These are phyloP conservation scores for Pholiota molesta DNA, from an alignment of 768 basidiomycete species.

Conservation along the genomic window DNA sequence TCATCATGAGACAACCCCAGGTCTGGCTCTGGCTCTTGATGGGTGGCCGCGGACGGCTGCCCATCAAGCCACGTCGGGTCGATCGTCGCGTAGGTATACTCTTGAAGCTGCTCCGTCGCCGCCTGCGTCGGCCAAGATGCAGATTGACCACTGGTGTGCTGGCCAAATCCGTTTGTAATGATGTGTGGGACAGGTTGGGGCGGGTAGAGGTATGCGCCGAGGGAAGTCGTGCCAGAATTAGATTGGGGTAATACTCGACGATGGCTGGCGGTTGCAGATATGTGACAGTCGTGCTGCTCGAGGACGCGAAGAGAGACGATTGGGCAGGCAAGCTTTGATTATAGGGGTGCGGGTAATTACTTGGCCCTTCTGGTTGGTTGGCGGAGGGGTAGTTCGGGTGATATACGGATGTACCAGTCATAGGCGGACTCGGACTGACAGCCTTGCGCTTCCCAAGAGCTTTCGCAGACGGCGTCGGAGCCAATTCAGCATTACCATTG, in stretches of 20 bases:
- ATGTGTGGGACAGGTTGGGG: background rate
- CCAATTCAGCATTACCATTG: background rate
- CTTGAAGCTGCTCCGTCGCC: too few relatives aligned
- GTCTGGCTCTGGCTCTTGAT: background rate
- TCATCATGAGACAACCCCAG: background rate
- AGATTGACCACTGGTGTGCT: background rate
- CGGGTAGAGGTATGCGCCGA: background rate
- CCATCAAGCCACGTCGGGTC: constrained; percentile 17
- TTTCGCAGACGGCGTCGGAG: constrained; percentile 30
- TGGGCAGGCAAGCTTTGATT: background rate
- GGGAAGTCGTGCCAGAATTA: background rate
- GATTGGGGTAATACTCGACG: too few relatives aligned
- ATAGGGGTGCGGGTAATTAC: too few relatives aligned
- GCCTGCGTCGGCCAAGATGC: background rate
- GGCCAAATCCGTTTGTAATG: background rate
- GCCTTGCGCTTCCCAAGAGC: constrained; percentile 36
- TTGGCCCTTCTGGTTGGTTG: background rate
- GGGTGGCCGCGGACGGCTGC: background rate
- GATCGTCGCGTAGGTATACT: constrained; percentile 2
- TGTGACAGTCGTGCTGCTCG: background rate
- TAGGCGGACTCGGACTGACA: constrained; percentile 4
- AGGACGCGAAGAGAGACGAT: background rate
- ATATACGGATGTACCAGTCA: background rate
- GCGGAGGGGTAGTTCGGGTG: background rate
- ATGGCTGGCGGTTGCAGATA: too few relatives aligned